phyloP scores from a whole-genome alignment of 2,329 filamentous ascomycete species.

The Penicillium sp. region DNA sequence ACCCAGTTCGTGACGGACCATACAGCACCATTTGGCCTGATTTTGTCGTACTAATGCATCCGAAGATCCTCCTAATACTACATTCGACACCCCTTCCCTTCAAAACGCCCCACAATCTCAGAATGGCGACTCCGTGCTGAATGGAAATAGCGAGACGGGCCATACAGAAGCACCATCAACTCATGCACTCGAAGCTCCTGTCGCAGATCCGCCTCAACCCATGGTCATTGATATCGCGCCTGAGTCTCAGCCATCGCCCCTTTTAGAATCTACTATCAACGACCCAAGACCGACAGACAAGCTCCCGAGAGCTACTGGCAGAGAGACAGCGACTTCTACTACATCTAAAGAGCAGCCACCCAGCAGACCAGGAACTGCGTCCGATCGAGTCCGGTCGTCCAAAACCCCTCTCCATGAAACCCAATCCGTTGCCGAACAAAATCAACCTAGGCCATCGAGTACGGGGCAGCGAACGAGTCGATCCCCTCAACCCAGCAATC shows the following conservation, averaged over 20 bases:
- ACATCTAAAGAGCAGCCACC: background rate
- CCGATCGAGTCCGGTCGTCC: constrained; percentile 1
- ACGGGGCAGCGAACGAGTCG: constrained; percentile 2
- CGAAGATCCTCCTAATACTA: constrained; percentile 13
- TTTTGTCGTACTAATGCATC: constrained; percentile 8
- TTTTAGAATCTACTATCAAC: background rate
- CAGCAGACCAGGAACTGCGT: background rate
- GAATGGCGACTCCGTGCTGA: background rate
- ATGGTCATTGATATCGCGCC: background rate
- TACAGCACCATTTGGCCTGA: background rate
- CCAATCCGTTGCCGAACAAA: background rate
- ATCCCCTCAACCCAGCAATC: constrained; percentile 1
- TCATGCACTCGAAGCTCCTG: background rate
- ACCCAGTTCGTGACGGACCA: constrained; percentile 27
- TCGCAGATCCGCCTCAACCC: background rate
- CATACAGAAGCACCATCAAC: background rate
- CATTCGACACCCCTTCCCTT: constrained; percentile 6
- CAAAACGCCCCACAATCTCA: background rate
- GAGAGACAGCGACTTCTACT: background rate
- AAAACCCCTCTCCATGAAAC: background rate
- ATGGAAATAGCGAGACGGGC: constrained; percentile 6
- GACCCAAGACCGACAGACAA: background rate
- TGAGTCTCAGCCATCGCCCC: background rate
- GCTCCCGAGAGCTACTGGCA: background rate
- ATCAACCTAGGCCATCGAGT: background rate